phyloP scores from a whole-genome alignment of 2,329 filamentous ascomycete genomes.

The Penicillium sp. region DNA sequence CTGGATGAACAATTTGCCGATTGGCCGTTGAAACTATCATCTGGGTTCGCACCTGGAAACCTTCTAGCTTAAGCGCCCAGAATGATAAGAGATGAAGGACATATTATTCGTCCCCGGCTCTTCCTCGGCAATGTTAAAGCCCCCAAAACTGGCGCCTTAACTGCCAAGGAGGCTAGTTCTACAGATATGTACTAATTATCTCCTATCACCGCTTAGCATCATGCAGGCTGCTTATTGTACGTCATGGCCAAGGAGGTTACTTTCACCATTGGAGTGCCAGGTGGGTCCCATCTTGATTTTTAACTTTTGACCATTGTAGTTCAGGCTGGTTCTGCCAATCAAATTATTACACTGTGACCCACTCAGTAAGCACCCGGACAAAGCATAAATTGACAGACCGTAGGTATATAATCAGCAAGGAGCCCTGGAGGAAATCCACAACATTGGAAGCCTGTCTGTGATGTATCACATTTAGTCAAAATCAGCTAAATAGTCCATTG shows the following conservation, averaged over 20 bases:
- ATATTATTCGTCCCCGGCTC: neutral
- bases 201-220: neutral
- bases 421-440: no score
- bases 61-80: neutral
- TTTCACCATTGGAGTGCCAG: neutral
- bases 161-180: neutral
- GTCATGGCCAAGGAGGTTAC: slow-evolving; percentile 1
- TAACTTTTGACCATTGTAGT: neutral
- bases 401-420: neutral
- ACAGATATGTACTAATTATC: neutral
- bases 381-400: neutral
- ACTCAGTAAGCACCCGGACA: neutral
- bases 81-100: neutral
- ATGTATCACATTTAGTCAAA: neutral
- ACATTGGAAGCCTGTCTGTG: neutral
- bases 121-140: neutral
- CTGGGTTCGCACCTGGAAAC: neutral
- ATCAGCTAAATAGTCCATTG: neutral
- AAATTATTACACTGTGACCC: neutral
- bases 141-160: neutral
- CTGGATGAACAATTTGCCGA: neutral
- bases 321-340: neutral
- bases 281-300: neutral
- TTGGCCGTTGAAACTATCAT: neutral
- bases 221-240: slow-evolving; percentile 2